Evolutionary conservation across 2,329 filamentous ascomycete genomes (phyloP).

Genomic region (Xylariaceae sp.): DNA sequence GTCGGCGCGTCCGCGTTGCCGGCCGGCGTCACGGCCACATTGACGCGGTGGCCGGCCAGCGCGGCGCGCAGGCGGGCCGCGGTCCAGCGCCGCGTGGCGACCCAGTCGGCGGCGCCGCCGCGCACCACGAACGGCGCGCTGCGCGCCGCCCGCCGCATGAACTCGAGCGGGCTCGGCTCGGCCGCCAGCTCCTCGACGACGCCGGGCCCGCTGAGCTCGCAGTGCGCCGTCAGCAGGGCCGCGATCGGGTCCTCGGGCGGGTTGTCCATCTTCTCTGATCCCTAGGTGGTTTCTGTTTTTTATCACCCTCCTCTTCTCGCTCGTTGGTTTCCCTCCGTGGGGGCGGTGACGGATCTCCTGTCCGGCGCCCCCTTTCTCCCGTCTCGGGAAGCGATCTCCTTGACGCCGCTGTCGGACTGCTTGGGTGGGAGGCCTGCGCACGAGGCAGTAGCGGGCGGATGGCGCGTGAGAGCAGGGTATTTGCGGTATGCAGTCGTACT

Average conservation of each 20-base stretch:
- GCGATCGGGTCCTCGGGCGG: constrained; percentile 32
- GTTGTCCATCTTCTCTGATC: too few species aligned
- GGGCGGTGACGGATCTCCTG: background rate
- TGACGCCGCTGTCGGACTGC: too few species aligned
- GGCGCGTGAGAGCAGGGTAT: too few species aligned
- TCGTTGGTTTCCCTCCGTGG: background rate
- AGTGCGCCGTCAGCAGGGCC: constrained; percentile 60
- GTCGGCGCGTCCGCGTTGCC: constrained; percentile 55
- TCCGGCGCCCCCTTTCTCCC: background rate
- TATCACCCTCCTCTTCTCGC: too few species aligned
- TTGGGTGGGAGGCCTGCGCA: too few species aligned
- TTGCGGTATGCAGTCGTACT: too few species aligned
- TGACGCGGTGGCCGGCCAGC: constrained; percentile 53
- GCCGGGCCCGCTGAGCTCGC: constrained; percentile 57
- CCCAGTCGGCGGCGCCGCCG: constrained; percentile 54
- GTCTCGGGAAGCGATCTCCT: too few species aligned
- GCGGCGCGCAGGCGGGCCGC: constrained; percentile 47
- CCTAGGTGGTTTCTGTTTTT: too few species aligned
- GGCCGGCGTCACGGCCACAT: constrained; percentile 68
- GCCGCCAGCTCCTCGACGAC: constrained; percentile 57
- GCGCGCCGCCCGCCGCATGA: constrained; percentile 66
- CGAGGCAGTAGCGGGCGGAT: too few species aligned
- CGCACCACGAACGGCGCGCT: constrained; percentile 71
- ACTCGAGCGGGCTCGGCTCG: constrained; percentile 68
- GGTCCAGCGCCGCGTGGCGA: constrained; percentile 56